A percentile compares a stretch with the other conserved stretches of the same genome.
phyloP scores from a whole-genome alignment of 148 eudicot species.

The Drosera capensis region DNA sequence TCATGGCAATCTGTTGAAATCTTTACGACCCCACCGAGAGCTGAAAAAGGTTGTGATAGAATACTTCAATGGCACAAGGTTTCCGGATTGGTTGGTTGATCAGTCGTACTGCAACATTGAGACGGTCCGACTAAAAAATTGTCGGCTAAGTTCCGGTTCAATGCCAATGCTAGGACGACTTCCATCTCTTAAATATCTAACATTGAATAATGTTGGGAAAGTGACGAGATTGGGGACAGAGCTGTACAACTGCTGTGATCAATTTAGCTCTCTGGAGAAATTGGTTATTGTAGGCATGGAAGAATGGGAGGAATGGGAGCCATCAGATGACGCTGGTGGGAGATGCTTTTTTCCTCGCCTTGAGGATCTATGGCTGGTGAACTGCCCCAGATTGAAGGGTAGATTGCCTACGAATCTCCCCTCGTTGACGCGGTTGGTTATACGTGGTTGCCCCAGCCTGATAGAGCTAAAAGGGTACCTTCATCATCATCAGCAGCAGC shows the following conservation, averaged over 20 bases:
- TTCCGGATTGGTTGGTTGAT: neutral
- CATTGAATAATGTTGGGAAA: neutral
- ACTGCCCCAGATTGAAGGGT: neutral
- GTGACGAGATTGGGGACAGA: neutral
- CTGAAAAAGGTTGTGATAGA: neutral
- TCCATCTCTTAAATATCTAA: neutral
- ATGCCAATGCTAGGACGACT: neutral
- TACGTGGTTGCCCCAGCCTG: neutral
- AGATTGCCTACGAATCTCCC: neutral
- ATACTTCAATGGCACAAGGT: neutral
- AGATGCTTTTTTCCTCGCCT: neutral
- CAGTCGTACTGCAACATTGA: neutral
- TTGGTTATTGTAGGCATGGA: neutral
- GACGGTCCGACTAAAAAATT: neutral
- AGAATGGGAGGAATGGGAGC: neutral
- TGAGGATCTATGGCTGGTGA: neutral
- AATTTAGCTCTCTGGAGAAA: neutral
- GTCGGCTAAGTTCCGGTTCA: neutral
- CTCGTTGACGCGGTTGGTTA: too few species aligned
- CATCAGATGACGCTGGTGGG: too few species aligned
- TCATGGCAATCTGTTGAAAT: neutral
- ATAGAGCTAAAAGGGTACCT: neutral
- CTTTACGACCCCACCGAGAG: neutral
- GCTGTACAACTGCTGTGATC: neutral
- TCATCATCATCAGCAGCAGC: too few species aligned